Base-by-base conservation (phyloP, 305 asterid genomes). In the Fraxinus paxiana region DNA sequence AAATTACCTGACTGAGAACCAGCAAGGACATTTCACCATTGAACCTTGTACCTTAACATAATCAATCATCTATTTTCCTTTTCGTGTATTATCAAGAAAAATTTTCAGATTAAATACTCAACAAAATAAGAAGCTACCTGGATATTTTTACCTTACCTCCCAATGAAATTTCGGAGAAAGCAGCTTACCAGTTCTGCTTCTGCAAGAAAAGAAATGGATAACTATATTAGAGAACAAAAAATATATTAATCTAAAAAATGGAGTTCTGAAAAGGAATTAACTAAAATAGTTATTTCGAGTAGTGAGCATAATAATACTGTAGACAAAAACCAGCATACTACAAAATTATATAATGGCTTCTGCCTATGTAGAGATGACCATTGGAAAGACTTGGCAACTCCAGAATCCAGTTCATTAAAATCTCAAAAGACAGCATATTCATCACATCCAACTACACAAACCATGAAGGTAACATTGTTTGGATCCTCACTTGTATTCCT, bases 171-270 rank as follows among this genome's bases (percentile, higher is more conserved):
- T 48, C 9, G 1, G 46, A 51, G 46, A 28, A 48, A 46, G 28
- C n/a, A 31, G 38, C 41, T 76, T 51, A 34, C 30, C 17, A 22
- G 79, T 7, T 51, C 43, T 51, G 41, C 35, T 3, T 41, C 79
- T 76, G 79, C 79, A 76, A 30, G 41, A 59, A 26, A 76, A 24
- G 2, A 76, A 67, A 67, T 67, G 73, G 70, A 76, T 24, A 51
- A 76, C 24, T 31, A 70, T 6, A 31, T 70, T 70, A 31, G 75
- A 30, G 24, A 70, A 70, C 13, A 46, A 46, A 75, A 30, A 46
- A 28, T 46, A 28, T n/a, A 24, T 46, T 76, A 6, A 15, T 31
- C 13, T 31, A 31, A 67, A 65, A 67, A 30, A 67, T 59, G 69
- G 5, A 20, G 30, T 26, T 28, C 20, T 28, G 37, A 13, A 67